phyloP scores from a whole-genome alignment of 225 moss, liverwort and hornwort genomes.

The Pseudisothecium myosuroides region DNA sequence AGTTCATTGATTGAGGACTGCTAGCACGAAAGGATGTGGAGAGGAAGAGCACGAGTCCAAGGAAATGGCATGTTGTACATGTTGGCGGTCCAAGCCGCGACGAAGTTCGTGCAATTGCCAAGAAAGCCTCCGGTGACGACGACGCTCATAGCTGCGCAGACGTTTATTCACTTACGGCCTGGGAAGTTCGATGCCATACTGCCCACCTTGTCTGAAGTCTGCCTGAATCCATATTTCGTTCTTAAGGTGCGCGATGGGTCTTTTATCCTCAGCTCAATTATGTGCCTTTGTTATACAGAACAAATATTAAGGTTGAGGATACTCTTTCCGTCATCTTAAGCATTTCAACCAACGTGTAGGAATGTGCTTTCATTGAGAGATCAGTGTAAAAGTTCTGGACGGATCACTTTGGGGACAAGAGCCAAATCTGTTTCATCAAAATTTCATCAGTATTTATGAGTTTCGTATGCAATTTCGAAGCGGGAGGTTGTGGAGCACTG shows the following conservation, averaged over 20 bases:
- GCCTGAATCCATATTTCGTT: slow-evolving; percentile 66
- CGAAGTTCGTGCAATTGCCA: slow-evolving; percentile 64
- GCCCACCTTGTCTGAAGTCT: slow-evolving; percentile 54
- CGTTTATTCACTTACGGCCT: slow-evolving; percentile 57
- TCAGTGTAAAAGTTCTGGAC: background rate
- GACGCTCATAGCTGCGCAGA: slow-evolving; percentile 54
- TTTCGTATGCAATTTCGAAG: background rate
- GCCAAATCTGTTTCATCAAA: background rate
- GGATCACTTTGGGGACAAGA: background rate
- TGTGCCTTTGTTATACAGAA: background rate
- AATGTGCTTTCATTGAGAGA: background rate
- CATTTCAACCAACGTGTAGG: background rate
- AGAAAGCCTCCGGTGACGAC: slow-evolving; percentile 80
- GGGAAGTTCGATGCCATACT: slow-evolving; percentile 56
- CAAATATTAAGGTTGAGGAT: background rate
- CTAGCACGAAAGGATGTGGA: slow-evolving; percentile 7
- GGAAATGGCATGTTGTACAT: slow-evolving; percentile 87
- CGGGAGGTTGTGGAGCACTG: background rate
- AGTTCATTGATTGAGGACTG: background rate
- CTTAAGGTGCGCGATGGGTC: slow-evolving; percentile 25
- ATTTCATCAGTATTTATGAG: background rate
- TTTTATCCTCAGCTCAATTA: background rate
- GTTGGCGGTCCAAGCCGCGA: slow-evolving; percentile 65
- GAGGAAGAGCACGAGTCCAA: slow-evolving; percentile 21
- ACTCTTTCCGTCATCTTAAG: background rate